Percentiles rank a stretch among this genome's conserved stretches.
These are phyloP conservation scores for Flaveria floridana DNA, from an alignment of 140 eudicot species.

Conservation along the genomic window DNA sequence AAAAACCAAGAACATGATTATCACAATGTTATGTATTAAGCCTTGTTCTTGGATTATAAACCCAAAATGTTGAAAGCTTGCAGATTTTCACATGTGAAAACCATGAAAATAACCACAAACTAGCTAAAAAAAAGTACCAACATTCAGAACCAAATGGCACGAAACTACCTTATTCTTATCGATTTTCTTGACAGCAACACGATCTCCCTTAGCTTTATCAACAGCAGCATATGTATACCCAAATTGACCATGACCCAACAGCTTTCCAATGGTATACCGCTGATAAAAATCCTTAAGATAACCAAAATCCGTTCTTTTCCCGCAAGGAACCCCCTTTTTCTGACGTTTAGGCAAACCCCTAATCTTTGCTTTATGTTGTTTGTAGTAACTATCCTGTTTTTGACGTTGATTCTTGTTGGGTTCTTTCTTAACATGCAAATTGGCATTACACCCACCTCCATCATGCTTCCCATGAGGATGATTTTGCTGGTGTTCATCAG, in stretches of 20 bases:
- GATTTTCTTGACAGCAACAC: conserved; percentile 97
- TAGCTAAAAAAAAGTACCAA: no score
- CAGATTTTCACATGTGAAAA: no score
- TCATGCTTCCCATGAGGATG: background rate
- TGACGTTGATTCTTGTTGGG: background rate
- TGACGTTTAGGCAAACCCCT: conserved; percentile 23
- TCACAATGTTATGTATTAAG: background rate
- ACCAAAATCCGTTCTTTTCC: conserved; percentile 94
- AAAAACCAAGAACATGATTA: conserved; percentile 5
- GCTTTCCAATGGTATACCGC: conserved; percentile 67
- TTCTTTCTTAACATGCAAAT: no score
- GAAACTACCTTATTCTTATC: conserved; percentile 77
- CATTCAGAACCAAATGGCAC: no score
- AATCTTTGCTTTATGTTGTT: conserved; percentile 16
- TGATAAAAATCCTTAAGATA: conserved; percentile 73
- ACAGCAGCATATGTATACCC: conserved; percentile 94
- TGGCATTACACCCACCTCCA: no score
- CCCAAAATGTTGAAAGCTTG: conserved; percentile 1
- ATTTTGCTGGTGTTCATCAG: background rate
- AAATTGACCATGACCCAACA: conserved; percentile 97
- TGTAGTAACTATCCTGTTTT: conserved; percentile 22
- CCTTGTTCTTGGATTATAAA: conserved; percentile 5
- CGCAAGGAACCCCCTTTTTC: conserved; percentile 59
- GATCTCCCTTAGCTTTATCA: conserved; percentile 76
- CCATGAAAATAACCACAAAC: no score